A percentile compares a stretch with the other conserved stretches of the same genome.
Evolutionary conservation across 176 grass and related monocot genomes (phyloP).

Genomic region (Panicum miliaceum): DNA sequence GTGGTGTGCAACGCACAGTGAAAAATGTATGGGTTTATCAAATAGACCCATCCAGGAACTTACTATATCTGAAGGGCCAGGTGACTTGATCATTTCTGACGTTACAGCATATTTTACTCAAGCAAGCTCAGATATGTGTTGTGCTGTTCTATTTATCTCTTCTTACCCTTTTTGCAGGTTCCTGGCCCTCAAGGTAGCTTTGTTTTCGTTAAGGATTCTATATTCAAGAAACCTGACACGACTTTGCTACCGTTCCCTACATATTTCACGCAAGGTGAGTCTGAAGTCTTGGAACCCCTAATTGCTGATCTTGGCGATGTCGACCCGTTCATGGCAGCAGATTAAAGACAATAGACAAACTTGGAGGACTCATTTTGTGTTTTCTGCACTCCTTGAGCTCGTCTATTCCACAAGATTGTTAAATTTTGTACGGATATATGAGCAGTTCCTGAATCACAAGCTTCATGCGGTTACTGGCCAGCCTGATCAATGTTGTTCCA

Average conservation of each 20-base stretch:
- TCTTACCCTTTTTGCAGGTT: conserved; percentile 56
- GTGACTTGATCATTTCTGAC: conserved; percentile 44
- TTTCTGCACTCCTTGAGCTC: conserved; percentile 42
- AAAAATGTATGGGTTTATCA: conserved; percentile 99
- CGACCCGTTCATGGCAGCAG: conserved; percentile 87
- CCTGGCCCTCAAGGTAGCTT: conserved; percentile 94
- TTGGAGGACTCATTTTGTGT: not conserved
- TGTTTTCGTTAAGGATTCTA: conserved; percentile 89
- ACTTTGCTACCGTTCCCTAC: conserved; percentile 86
- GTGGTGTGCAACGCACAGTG: conserved; percentile 79
- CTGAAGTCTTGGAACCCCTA: conserved; percentile 55
- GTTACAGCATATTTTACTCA: not conserved
- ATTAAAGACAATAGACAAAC: conserved; percentile 50
- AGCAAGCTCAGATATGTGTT: not conserved
- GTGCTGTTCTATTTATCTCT: not conserved
- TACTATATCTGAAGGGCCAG: conserved; percentile 95
- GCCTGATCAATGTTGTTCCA: conserved; percentile 50
- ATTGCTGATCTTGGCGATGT: conserved; percentile 75
- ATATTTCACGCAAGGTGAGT: conserved; percentile 69
- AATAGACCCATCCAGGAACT: conserved; percentile 94
- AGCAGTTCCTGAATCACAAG: conserved; percentile 33
- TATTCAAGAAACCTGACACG: conserved; percentile 87
- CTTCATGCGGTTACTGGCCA: conserved; percentile 27
- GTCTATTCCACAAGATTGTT: conserved; percentile 18
- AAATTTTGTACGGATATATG: conserved; percentile 43